Conservation (phyloP, 805 yeast genomes). For the Saccharomycopsis javanensis region DNA sequence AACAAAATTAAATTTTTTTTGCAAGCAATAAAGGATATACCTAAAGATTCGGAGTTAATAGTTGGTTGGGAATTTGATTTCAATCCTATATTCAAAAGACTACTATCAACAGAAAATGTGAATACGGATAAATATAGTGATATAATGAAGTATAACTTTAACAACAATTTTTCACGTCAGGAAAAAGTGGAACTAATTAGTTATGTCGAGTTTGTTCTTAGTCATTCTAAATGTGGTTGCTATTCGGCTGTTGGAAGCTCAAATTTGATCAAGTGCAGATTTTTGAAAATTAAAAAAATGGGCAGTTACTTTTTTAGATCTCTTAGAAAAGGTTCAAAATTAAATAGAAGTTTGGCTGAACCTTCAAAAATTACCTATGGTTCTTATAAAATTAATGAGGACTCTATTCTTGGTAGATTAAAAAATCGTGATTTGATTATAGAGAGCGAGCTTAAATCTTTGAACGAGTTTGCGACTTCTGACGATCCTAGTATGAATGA, state of each 20-base stretch:
- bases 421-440: constrained; percentile 3
- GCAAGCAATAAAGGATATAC: constrained; percentile 45
- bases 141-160: constrained; percentile 32
- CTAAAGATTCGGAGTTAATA: constrained; percentile 61
- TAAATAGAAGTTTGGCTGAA: constrained; percentile 27
- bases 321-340: constrained; percentile 36
- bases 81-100: constrained; percentile 58
- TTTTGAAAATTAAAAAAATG: constrained; percentile 52
- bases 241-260: constrained; percentile 24
- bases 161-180: constrained; percentile 37
- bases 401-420: constrained; percentile 5
- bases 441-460: background rate
- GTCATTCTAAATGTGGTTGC: constrained; percentile 58
- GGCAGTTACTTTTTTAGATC: constrained; percentile 51
- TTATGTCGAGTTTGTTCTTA: constrained; percentile 52
- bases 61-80: constrained; percentile 87
- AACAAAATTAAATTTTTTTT: constrained; percentile 44
- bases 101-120: constrained; percentile 35
- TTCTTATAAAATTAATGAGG: constrained; percentile 21
- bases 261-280: constrained; percentile 41
- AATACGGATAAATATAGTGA: constrained; percentile 17
- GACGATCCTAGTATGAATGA: background rate
- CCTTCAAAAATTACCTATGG: constrained; percentile 24
- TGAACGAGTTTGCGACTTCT: background rate
- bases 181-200: constrained; percentile 48